These are phyloP conservation scores for Aegilops umbellulata DNA, from an alignment of 176 grass and related monocot genomes.

Conservation along the genomic window DNA sequence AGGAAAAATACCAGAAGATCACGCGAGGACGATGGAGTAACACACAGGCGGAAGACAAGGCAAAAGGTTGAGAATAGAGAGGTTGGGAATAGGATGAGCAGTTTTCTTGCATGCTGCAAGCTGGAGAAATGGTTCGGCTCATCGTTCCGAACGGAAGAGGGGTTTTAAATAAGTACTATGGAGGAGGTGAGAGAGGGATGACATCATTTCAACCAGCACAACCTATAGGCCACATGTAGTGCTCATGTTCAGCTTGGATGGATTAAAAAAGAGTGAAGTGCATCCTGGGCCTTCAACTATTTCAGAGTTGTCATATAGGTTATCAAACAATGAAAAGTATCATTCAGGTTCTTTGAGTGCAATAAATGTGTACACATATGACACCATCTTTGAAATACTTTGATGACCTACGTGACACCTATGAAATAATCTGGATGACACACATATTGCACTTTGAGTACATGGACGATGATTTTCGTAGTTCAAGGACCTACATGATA, in stretches of 20 bases:
- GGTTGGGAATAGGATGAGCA: neutral
- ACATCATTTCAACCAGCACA: constrained; percentile 45
- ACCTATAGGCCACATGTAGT: constrained; percentile 7
- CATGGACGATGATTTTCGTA: too few species aligned
- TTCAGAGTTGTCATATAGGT: too few species aligned
- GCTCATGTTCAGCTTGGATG: neutral
- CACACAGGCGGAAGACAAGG: neutral
- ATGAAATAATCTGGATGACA: too few species aligned
- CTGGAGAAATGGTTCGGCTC: neutral
- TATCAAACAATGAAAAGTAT: too few species aligned
- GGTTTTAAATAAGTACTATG: constrained; percentile 40
- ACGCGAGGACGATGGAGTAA: neutral
- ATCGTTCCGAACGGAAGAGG: constrained; percentile 29
- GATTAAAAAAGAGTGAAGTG: neutral
- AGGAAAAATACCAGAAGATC: neutral
- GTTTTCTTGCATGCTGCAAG: neutral
- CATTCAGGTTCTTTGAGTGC: too few species aligned
- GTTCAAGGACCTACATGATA: too few species aligned
- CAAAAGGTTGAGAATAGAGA: neutral
- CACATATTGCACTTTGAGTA: too few species aligned
- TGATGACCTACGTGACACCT: too few species aligned
- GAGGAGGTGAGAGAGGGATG: neutral
- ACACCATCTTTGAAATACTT: too few species aligned
- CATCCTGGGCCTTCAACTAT: neutral
- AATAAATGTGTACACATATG: too few species aligned